A percentile compares a stretch with the other conserved stretches of the same genome.
Evolutionary conservation across 257 asterid genomes (phyloP).

Genomic region (Lavandula angustifolia): DNA sequence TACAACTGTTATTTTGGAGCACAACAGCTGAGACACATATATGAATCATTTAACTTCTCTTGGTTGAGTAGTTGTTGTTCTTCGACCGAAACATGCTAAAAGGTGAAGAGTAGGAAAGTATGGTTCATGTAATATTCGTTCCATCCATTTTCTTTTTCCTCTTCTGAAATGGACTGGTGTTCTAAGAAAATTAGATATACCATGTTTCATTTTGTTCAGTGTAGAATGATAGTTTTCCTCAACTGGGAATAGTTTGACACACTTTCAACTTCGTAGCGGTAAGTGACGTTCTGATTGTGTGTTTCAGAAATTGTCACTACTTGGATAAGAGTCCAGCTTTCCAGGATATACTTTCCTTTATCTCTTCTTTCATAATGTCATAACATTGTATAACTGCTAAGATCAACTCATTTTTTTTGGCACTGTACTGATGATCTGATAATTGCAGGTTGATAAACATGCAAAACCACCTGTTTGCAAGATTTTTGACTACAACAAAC

Average conservation of each 20-base stretch:
- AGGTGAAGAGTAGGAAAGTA: conserved; percentile 2
- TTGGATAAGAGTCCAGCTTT: conserved; percentile 1
- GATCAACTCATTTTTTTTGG: conserved; percentile 26
- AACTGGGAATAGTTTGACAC: conserved; percentile 5
- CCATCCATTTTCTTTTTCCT: conserved; percentile 11
- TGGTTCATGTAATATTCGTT: background rate
- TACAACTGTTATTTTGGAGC: background rate
- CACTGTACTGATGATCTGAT: conserved; percentile 22
- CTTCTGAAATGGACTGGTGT: conserved; percentile 2
- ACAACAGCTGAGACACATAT: conserved; percentile 1
- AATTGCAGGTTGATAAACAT: conserved; percentile 61
- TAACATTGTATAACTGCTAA: background rate
- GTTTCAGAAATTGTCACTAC: conserved; percentile 11
- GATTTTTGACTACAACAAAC: conserved; percentile 63
- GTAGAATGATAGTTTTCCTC: conserved; percentile 12
- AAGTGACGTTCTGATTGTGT: background rate
- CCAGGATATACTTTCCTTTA: background rate
- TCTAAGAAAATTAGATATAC: conserved; percentile 1
- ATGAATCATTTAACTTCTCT: background rate
- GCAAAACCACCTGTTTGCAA: conserved; percentile 84
- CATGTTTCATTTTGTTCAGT: conserved; percentile 1
- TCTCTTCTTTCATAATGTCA: background rate
- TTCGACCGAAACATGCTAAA: conserved; percentile 16
- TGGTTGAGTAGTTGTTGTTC: background rate
- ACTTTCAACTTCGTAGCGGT: background rate